Evolutionary conservation across 257 asterid genomes (phyloP), one percentile per base, ranked within the genome.

Genomic region (Osmanthus fragrans): DNA sequence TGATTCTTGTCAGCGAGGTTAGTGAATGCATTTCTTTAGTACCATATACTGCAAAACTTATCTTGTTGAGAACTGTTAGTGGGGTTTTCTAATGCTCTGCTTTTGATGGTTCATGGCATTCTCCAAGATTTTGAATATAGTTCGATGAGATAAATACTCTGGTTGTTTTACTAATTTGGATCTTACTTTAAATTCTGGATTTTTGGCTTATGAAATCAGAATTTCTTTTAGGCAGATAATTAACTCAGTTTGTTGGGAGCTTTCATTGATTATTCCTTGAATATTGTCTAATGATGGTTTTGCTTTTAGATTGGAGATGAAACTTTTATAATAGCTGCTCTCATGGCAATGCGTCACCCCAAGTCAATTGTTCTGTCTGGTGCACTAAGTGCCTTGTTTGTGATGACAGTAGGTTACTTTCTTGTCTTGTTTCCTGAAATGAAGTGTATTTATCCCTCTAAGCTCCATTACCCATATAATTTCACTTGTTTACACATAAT

Each of bases 261-360:
- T 78, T 74, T 79, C 71, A 10, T 78, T 15, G 76, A 63, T 18
- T 40, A 51, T 76, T 12, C 72, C 65, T 51, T 49, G 60, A 74
- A 21, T 76, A 71, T 76, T 77, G 23, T 45, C 67, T 30, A 12
- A 72, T 73, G 49, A 78, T 85, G 82, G 66, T 32, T 82, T 32
- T 86, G 80, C 75, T 80, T 42, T 85, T 86, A 94, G 96, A 90
- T 92, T 82, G 97, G 97, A 76, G 99, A 95, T 72, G 98, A 95
- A 83, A 92, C 99, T 18, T 95, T 93, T 81, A 95, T 93, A 65
- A 95, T 95, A 78, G 99, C 99, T 32, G 98, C 99, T 82, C 96
- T 95, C 70, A 95, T 95, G 99, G 99, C 99, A 9, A 93, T 95
- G 99, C 98, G 98, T 60, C 98, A 94, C 80, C 98, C 98, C 80